A percentile compares a stretch with the other conserved stretches of the same genome.
These are phyloP conservation scores for Inosperma sp. DNA, from an alignment of 768 basidiomycete species.

Conservation along the genomic window DNA sequence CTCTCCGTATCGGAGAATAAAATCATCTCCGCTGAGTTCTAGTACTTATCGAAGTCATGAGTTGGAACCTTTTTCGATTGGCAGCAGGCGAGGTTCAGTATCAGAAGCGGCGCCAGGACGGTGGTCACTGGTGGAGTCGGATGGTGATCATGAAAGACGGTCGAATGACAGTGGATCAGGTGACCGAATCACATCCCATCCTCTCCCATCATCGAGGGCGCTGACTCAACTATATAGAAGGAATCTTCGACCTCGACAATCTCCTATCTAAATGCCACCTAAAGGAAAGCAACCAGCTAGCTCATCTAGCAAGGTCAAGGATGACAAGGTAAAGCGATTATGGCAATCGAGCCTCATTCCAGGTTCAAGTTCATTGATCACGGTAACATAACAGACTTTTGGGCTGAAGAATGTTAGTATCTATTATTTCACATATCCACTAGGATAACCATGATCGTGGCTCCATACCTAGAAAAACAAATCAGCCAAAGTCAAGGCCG, in stretches of 20 bases:
- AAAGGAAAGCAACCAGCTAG: conserved; percentile 60
- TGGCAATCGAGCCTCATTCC: conserved; percentile 12
- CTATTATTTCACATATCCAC: not conserved
- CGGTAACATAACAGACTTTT: conserved; percentile 58
- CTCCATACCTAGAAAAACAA: conserved; percentile 87
- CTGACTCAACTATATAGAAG: not conserved
- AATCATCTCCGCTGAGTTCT: too few species aligned
- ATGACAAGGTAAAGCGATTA: conserved; percentile 71
- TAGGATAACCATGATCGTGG: not conserved
- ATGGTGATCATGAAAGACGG: too few species aligned
- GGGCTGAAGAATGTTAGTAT: conserved; percentile 81
- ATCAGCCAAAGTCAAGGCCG: conserved; percentile 86
- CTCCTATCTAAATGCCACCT: conserved; percentile 58
- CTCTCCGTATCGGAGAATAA: too few species aligned
- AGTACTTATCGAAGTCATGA: too few species aligned
- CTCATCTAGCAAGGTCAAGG: conserved; percentile 68
- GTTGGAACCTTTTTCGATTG: too few species aligned
- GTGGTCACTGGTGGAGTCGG: too few species aligned
- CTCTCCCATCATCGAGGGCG: too few species aligned
- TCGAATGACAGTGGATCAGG: not conserved
- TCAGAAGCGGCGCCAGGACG: too few species aligned
- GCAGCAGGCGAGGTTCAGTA: too few species aligned
- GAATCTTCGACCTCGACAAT: not conserved
- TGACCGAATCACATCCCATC: not conserved
- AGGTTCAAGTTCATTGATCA: conserved; percentile 24